Percentiles rank a stretch among this genome's conserved stretches.
phyloP scores from a whole-genome alignment of 306 rosid species.

The Elaeagnus macrophylla region DNA sequence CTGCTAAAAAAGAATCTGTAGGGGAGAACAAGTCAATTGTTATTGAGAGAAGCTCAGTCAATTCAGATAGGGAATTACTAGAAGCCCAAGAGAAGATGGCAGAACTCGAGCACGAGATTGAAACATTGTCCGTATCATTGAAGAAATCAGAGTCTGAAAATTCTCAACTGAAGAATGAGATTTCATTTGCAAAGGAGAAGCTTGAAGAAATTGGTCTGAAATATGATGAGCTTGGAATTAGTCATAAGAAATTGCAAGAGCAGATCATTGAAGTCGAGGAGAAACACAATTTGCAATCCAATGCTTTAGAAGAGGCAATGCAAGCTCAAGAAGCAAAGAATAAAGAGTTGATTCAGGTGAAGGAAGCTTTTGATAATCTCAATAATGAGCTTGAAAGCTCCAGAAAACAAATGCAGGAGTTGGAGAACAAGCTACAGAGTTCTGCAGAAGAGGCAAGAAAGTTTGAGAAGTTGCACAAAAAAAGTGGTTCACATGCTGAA shows the following conservation, averaged over 20 bases:
- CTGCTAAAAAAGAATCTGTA: slow-evolving; percentile 13
- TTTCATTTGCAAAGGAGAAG: slow-evolving; percentile 46
- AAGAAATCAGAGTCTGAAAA: slow-evolving; percentile 75
- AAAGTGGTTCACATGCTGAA: slow-evolving; percentile 76
- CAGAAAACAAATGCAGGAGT: slow-evolving; percentile 47
- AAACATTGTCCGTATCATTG: slow-evolving; percentile 42
- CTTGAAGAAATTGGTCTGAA: slow-evolving; percentile 52
- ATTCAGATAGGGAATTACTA: slow-evolving; percentile 59
- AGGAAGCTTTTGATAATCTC: slow-evolving; percentile 55
- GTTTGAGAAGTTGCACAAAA: slow-evolving; percentile 77
- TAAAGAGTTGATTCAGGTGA: slow-evolving; percentile 54
- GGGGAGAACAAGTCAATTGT: slow-evolving; percentile 32
- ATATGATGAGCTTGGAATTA: slow-evolving; percentile 46
- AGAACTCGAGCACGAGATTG: slow-evolving; percentile 66
- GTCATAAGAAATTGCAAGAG: slow-evolving; percentile 58
- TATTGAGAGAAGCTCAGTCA: slow-evolving; percentile 45
- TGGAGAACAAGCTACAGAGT: slow-evolving; percentile 51
- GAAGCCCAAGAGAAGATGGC: slow-evolving; percentile 77
- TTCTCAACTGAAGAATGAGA: slow-evolving; percentile 57
- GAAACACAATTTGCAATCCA: slow-evolving; percentile 49
- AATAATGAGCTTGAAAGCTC: slow-evolving; percentile 64
- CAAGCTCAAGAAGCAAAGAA: slow-evolving; percentile 60
- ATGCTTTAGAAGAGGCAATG: slow-evolving; percentile 54
- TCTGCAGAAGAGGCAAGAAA: slow-evolving; percentile 49
- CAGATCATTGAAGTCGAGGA: slow-evolving; percentile 54